Conservation (phyloP, 805 yeast species). For the Nakazawaea wyomingensis region DNA sequence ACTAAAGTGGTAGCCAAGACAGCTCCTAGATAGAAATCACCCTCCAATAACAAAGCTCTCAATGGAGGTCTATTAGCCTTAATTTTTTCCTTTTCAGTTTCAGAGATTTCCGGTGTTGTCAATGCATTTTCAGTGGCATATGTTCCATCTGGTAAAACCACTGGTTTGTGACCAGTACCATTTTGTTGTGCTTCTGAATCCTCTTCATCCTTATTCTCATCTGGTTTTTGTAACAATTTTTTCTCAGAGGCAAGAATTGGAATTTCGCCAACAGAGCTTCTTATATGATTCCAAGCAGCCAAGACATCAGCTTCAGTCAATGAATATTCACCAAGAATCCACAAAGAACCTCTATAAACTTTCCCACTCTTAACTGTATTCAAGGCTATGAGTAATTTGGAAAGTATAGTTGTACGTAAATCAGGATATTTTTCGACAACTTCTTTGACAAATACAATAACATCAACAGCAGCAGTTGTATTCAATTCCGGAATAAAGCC, state of each 20-base stretch:
- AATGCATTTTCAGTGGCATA: slow-evolving; percentile 92
- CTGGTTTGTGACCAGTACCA: slow-evolving; percentile 50
- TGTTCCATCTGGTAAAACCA: slow-evolving; percentile 96
- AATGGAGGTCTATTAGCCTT: slow-evolving; percentile 49
- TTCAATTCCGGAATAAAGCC: slow-evolving; percentile 84
- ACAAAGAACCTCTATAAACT: slow-evolving; percentile 87
- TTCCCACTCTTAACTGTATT: slow-evolving; percentile 76
- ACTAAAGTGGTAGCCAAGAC: slow-evolving; percentile 84
- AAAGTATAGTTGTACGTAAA: slow-evolving; percentile 59
- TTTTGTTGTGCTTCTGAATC: slow-evolving; percentile 23
- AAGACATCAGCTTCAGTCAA: slow-evolving; percentile 66
- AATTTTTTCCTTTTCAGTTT: slow-evolving; percentile 27
- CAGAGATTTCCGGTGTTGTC: slow-evolving; percentile 34
- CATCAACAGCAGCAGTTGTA: slow-evolving; percentile 82
- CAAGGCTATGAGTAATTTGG: slow-evolving; percentile 57
- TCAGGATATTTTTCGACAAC: slow-evolving; percentile 89
- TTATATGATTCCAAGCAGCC: slow-evolving; percentile 80
- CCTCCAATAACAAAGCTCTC: slow-evolving; percentile 74
- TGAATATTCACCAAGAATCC: slow-evolving; percentile 95
- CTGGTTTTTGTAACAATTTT: slow-evolving; percentile 34
- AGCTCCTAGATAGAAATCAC: slow-evolving; percentile 88
- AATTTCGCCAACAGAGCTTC: slow-evolving; percentile 81
- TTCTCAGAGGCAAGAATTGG: slow-evolving; percentile 80
- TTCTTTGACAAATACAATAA: slow-evolving; percentile 87
- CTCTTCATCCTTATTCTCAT: slow-evolving; percentile 27